These are phyloP conservation scores for Pseudozyma sp. DNA, from an alignment of 1,284 basidiomycete genomes.

Conservation along the genomic window DNA sequence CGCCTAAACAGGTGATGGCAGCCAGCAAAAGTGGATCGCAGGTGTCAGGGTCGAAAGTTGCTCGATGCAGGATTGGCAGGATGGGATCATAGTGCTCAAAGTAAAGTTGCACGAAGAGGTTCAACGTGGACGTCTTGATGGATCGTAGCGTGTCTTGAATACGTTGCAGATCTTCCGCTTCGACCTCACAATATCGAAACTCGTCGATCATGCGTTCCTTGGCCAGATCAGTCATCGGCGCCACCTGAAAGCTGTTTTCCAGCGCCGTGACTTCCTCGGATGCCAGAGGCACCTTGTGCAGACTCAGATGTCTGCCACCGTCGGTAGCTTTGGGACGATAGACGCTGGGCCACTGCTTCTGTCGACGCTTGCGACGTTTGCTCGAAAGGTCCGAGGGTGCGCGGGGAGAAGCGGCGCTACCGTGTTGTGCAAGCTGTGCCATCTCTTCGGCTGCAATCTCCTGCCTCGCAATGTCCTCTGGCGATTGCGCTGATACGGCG, in stretches of 20 bases:
- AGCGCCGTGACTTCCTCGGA: background rate
- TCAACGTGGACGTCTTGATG: conserved; percentile 2
- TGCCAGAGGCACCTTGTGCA: conserved; percentile 2
- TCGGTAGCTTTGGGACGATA: conserved; percentile 12
- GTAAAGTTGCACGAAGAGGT: conserved; percentile 22
- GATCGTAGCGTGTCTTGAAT: conserved; percentile 6
- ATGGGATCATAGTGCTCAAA: conserved; percentile 18
- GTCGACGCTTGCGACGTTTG: conserved; percentile 6
- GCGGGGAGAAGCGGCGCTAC: too few relatives aligned
- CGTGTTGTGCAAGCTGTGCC: background rate
- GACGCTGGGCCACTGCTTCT: conserved; percentile 5
- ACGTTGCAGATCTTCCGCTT: conserved; percentile 9
- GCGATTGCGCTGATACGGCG: background rate
- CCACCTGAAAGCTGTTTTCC: conserved; percentile 6
- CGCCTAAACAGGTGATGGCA: conserved; percentile 4
- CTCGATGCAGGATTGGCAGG: conserved; percentile 20
- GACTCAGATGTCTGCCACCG: conserved; percentile 1
- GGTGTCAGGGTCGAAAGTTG: conserved; percentile 13
- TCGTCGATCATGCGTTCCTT: conserved; percentile 12
- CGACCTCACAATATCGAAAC: conserved; percentile 8
- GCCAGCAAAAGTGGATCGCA: conserved; percentile 19
- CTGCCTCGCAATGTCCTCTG: conserved; percentile 3
- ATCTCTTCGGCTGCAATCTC: background rate
- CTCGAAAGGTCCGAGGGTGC: background rate
- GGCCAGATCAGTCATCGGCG: conserved; percentile 3